Base-by-base conservation (phyloP, 164 flowering plant genomes). In the Vitis riparia region DNA sequence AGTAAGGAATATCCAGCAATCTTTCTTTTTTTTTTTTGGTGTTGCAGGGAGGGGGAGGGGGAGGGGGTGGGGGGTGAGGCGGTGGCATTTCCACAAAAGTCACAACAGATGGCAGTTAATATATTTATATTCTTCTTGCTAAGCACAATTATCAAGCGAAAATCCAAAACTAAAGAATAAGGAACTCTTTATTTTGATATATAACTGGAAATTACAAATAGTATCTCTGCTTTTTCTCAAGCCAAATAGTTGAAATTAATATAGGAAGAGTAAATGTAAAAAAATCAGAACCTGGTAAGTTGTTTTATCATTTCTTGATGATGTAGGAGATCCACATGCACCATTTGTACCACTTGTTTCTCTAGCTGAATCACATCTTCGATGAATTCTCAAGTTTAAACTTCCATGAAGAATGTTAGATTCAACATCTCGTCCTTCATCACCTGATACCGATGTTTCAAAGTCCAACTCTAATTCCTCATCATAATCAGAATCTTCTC, bases 401-500 rank as follows among this genome's bases (percentile, higher is more conserved):
- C 90, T 91, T 79, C 92, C 92, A 71, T 80, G 93, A 57, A 87
- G 79, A 73, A 83, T 69, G 71, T 83, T 83, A 8, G 91, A 72
- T 56, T 89, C 94, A 73, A 48, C 66, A 75, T 90, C 91, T 75
- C 67, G 89, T 14, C 81, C 89, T 76, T 89, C 96, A 79, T 90
- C 95, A 70, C 91, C 90, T 56, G 96, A 82, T 58, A 86, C 61
- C 60, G 94, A 80, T 37, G 97, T 86, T 81, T 91, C 94, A 84
- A 91, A 89, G 63, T 92, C 97, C 70, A 91, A 65, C 74, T 95
- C 99, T 81, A 95, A 58, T 70, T 91, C 98, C 69, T 90, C 98
- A 65, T 94, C 97, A 80, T 85, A 83, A 71, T 95, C 99, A 75
- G 96, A 91, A 78, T 90, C 96, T 62, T 91, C 99, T 77, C 98